These are phyloP conservation scores for Rosa lucieae DNA, from an alignment of 306 rosid genomes.

Conservation along the genomic window DNA sequence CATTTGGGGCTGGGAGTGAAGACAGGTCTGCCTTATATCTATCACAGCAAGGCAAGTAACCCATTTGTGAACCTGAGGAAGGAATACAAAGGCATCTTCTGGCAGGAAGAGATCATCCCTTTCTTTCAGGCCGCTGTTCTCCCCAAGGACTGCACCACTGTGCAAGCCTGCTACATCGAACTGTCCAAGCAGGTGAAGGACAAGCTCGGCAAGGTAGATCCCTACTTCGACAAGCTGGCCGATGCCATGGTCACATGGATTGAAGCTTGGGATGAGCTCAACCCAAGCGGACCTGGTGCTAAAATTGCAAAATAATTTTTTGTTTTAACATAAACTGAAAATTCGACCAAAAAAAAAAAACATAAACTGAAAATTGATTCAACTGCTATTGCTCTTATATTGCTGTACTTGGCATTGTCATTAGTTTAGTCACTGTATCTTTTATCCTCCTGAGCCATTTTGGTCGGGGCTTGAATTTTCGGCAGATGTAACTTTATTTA, in stretches of 20 bases:
- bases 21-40: constrained; percentile 81
- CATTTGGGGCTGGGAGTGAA: constrained; percentile 89
- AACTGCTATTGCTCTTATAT: constrained; percentile 4
- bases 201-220: constrained; percentile 71
- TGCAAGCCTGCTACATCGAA: constrained; percentile 84
- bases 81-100: constrained; percentile 68
- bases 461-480: constrained; percentile 16
- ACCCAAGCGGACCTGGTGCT: constrained; percentile 34
- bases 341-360: no score
- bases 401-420: background rate
- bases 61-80: constrained; percentile 75
- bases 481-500: constrained; percentile 30
- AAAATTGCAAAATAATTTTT: constrained; percentile 25
- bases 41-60: constrained; percentile 65
- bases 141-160: constrained; percentile 77
- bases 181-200: constrained; percentile 87
- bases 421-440: constrained; percentile 11
- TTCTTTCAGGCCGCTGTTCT: constrained; percentile 56
- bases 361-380: background rate
- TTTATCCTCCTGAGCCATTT: constrained; percentile 16
- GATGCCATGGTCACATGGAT: constrained; percentile 70
- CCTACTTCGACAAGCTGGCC: constrained; percentile 69
- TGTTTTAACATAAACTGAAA: background rate
- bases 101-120: constrained; percentile 80
- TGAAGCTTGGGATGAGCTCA: constrained; percentile 67